A percentile compares a stretch with the other conserved stretches of the same genome.
phyloP scores from a whole-genome alignment of 2,329 filamentous ascomycete genomes.

The Bisporella sp. region DNA sequence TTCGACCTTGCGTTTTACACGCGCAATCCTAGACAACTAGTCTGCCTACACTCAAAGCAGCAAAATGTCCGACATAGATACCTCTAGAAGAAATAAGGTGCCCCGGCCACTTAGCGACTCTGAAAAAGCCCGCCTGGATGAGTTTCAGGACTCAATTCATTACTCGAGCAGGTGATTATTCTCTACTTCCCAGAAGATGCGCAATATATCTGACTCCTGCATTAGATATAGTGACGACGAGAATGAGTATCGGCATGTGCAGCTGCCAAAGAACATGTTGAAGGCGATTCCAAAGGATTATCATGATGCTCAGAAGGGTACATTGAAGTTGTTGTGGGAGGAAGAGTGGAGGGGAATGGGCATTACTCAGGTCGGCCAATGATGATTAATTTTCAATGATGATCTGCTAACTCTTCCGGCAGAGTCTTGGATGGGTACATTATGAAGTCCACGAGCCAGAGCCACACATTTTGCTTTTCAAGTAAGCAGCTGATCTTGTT shows the following conservation, averaged over 20 bases:
- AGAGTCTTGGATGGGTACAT: slow-evolving; percentile 99
- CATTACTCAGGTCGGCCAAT: slow-evolving; percentile 75
- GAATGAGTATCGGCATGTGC: slow-evolving; percentile 96
- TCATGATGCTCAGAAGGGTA: slow-evolving; percentile 82
- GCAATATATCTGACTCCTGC: slow-evolving; percentile 11
- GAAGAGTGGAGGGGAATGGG: slow-evolving; percentile 96
- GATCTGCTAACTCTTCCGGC: slow-evolving; percentile 12
- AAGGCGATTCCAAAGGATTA: slow-evolving; percentile 95
- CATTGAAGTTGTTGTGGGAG: slow-evolving; percentile 93
- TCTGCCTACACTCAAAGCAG: background rate
- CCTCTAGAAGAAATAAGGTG: slow-evolving; percentile 76
- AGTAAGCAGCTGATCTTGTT: slow-evolving; percentile 45
- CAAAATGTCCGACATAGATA: slow-evolving; percentile 43
- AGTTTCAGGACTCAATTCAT: slow-evolving; percentile 89
- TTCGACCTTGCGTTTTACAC: too few species aligned
- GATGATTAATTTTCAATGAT: background rate
- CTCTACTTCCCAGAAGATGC: background rate
- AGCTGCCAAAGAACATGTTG: slow-evolving; percentile 96
- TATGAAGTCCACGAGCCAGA: slow-evolving; percentile 99
- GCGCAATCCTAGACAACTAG: too few species aligned
- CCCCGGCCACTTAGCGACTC: slow-evolving; percentile 73
- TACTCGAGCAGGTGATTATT: slow-evolving; percentile 71
- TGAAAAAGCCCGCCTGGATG: slow-evolving; percentile 78
- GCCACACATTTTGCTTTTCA: slow-evolving; percentile 97
- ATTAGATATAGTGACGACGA: slow-evolving; percentile 83